These are phyloP conservation scores for Colletotrichum sp. DNA, from an alignment of 2,329 filamentous ascomycete species.

Conservation along the genomic window DNA sequence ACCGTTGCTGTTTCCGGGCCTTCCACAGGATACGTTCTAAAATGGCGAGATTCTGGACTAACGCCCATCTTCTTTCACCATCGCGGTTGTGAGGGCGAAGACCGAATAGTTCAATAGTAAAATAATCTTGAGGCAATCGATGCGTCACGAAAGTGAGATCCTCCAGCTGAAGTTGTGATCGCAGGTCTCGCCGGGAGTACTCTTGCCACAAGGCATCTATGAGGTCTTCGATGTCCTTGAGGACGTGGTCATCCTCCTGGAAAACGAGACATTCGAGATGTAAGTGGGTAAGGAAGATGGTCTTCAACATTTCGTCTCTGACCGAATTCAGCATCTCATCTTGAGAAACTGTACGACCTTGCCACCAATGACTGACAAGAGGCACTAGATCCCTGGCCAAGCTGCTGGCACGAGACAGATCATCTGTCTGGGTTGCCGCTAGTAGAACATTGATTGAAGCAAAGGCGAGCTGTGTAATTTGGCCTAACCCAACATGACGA, in stretches of 20 bases:
- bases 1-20: constrained; percentile 25
- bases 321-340: constrained; percentile 66
- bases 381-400: constrained; percentile 70
- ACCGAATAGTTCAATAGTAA: constrained; percentile 55
- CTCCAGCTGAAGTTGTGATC: constrained; percentile 77
- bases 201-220: constrained; percentile 76
- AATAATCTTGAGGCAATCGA: constrained; percentile 47
- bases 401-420: constrained; percentile 65
- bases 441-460: constrained; percentile 77
- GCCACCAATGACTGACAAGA: constrained; percentile 79
- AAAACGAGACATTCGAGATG: constrained; percentile 64
- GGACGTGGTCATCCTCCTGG: constrained; percentile 43
- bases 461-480: constrained; percentile 76
- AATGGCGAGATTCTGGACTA: constrained; percentile 63
- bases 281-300: constrained; percentile 69
- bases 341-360: constrained; percentile 67
- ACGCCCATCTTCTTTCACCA: constrained; percentile 65
- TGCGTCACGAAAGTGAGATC: constrained; percentile 68
- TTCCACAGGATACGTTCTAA: constrained; percentile 55
- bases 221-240: constrained; percentile 65
- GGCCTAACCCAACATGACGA: constrained; percentile 62
- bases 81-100: constrained; percentile 58
- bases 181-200: constrained; percentile 74
- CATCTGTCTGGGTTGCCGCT: constrained; percentile 69
- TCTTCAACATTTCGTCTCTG: constrained; percentile 79